A percentile compares a stretch with the other conserved stretches of the same genome.
Conservation (phyloP, 2,329 filamentous ascomycete species). For the Monilinia laxa region DNA sequence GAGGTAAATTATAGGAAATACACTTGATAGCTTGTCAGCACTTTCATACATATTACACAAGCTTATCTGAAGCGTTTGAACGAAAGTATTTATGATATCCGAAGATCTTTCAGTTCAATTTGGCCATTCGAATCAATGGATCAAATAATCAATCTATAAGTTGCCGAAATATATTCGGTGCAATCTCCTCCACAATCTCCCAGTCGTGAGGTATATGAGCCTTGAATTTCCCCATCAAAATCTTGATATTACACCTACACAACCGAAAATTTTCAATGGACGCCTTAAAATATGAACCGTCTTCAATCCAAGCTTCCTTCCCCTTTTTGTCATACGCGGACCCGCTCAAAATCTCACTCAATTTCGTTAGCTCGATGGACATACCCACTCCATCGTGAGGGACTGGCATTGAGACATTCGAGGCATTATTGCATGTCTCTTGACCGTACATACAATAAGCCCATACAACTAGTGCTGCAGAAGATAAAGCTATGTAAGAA, state of each 20-base stretch:
- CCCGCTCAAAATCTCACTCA: slow-evolving; percentile 27
- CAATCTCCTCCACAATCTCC: slow-evolving; percentile 28
- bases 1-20: too few species aligned
- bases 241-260: slow-evolving; percentile 38
- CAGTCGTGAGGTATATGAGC: slow-evolving; percentile 28
- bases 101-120: too few species aligned
- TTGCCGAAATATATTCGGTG: slow-evolving; percentile 26
- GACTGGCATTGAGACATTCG: not conserved
- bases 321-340: slow-evolving; percentile 22
- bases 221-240: slow-evolving; percentile 28
- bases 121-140: not conserved
- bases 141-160: not conserved
- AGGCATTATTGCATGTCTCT: slow-evolving; percentile 33
- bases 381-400: not conserved
- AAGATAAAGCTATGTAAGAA: slow-evolving; percentile 40
- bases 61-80: too few species aligned
- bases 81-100: too few species aligned
- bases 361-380: slow-evolving; percentile 35
- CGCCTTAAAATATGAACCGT: slow-evolving; percentile 24
- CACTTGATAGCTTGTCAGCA: too few species aligned
- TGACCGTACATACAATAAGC: slow-evolving; percentile 41
- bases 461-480: slow-evolving; percentile 42
- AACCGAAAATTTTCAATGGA: slow-evolving; percentile 40
- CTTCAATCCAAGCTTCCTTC: slow-evolving; percentile 33
- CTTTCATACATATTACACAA: too few species aligned